Conservation (phyloP, 768 basidiomycete genomes). For the Lactarius indigo region DNA sequence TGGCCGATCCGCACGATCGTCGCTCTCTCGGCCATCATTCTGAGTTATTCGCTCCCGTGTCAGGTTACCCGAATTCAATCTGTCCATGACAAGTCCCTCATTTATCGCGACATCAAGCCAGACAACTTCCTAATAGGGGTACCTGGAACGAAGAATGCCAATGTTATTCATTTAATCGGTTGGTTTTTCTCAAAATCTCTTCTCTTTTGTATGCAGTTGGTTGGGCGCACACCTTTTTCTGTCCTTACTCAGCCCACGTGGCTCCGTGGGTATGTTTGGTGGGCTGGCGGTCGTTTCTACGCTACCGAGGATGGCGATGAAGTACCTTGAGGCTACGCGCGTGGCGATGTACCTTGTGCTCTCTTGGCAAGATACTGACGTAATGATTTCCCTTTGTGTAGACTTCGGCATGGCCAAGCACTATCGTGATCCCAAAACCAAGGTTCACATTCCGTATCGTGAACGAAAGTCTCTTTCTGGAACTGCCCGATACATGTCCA, state of each 20-base stretch:
- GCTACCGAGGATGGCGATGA: background rate
- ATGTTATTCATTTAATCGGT: slow-evolving; percentile 86
- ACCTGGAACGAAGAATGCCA: slow-evolving; percentile 85
- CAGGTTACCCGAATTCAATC: slow-evolving; percentile 96
- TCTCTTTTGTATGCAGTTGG: background rate
- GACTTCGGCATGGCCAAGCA: slow-evolving; percentile 99
- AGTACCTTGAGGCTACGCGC: background rate
- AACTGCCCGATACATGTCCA: slow-evolving; percentile 98
- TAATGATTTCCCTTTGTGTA: slow-evolving; percentile 32
- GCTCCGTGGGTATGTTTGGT: background rate
- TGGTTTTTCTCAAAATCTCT: slow-evolving; percentile 31
- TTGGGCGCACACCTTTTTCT: background rate
- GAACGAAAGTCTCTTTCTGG: slow-evolving; percentile 96
- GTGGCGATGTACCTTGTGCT: slow-evolving; percentile 2
- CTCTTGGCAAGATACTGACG: slow-evolving; percentile 16
- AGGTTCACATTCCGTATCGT: slow-evolving; percentile 97
- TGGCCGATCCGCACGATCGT: slow-evolving; percentile 1
- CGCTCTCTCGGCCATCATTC: slow-evolving; percentile 13
- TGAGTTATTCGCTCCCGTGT: slow-evolving; percentile 13
- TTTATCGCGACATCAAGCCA: slow-evolving; percentile 98
- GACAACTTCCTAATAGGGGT: slow-evolving; percentile 99
- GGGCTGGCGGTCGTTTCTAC: background rate
- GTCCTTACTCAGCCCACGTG: background rate
- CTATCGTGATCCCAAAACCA: slow-evolving; percentile 97
- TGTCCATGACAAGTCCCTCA: slow-evolving; percentile 97